These are phyloP conservation scores for Laguncularia racemosa DNA, from an alignment of 345 rosid genomes.

Conservation along the genomic window DNA sequence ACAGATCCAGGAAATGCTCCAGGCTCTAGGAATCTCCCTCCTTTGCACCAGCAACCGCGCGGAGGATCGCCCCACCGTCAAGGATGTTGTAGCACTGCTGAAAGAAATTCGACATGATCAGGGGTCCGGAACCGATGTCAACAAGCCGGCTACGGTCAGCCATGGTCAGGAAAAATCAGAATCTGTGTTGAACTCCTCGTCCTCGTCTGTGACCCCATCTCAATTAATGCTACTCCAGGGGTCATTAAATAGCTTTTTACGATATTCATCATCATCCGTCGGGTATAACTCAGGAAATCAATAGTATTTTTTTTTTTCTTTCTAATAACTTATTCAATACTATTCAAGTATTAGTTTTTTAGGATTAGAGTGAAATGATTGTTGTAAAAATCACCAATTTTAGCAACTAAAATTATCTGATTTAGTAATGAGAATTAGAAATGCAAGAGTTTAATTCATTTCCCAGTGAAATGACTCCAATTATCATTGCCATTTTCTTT, in stretches of 20 bases:
- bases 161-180: slow-evolving; percentile 19
- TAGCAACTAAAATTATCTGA: too few species aligned
- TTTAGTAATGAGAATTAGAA: too few species aligned
- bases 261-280: slow-evolving; percentile 38
- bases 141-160: slow-evolving; percentile 25
- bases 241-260: slow-evolving; percentile 35
- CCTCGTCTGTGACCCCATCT: slow-evolving; percentile 40
- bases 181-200: slow-evolving; percentile 21
- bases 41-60: slow-evolving; percentile 66
- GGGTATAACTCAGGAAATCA: slow-evolving; percentile 3
- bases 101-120: slow-evolving; percentile 57
- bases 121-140: slow-evolving; percentile 16
- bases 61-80: slow-evolving; percentile 87
- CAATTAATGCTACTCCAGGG: slow-evolving; percentile 31
- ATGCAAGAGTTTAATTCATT: too few species aligned
- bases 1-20: slow-evolving; percentile 80
- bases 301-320: not conserved
- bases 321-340: not conserved
- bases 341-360: too few species aligned
- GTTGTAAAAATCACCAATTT: too few species aligned
- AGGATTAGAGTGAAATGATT: too few species aligned
- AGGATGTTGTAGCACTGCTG: slow-evolving; percentile 73
- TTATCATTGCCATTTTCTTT: too few species aligned
- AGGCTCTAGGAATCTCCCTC: slow-evolving; percentile 71
- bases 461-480: too few species aligned